Conservation (phyloP, 2,329 filamentous ascomycete genomes). For the Hypoxylon sp. region DNA sequence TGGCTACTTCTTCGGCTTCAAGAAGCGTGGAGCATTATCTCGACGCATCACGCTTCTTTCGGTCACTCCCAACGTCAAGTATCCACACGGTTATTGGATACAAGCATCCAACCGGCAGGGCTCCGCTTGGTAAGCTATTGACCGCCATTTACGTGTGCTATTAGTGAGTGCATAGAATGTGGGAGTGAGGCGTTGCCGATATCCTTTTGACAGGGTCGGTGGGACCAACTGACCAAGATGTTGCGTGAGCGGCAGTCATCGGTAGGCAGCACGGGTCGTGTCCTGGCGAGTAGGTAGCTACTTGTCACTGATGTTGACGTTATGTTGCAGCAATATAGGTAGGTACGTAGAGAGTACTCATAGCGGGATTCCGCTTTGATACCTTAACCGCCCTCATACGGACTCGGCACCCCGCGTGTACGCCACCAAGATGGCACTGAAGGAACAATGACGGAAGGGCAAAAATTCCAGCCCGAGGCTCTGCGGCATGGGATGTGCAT, state of each 20-base stretch:
- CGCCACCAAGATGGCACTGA: conserved; percentile 36
- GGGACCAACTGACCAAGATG: conserved; percentile 12
- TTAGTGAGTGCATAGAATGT: conserved; percentile 13
- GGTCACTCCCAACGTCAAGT: conserved; percentile 21
- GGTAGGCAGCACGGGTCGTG: conserved; percentile 11
- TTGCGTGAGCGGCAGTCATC: conserved; percentile 8
- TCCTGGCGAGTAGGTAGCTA: conserved; percentile 14
- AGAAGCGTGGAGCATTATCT: conserved; percentile 21
- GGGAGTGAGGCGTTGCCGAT: conserved; percentile 16
- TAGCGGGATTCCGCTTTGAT: conserved; percentile 15
- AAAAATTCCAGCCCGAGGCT: neutral
- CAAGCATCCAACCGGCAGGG: conserved; percentile 26
- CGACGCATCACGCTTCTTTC: conserved; percentile 31
- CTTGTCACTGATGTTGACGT: conserved; percentile 7
- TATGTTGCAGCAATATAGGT: conserved; percentile 17
- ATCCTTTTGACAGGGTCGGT: conserved; percentile 17
- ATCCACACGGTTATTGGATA: conserved; percentile 31
- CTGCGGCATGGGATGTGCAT: conserved; percentile 6
- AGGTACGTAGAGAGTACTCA: conserved; percentile 23
- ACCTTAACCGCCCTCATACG: conserved; percentile 4
- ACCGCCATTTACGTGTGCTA: conserved; percentile 24
- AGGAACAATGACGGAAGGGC: conserved; percentile 10
- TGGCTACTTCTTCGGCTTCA: conserved; percentile 8
- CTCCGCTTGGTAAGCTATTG: conserved; percentile 29
- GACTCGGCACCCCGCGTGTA: conserved; percentile 23